Evolutionary conservation across 2,329 filamentous ascomycete species (phyloP), one percentile per base, ranked within the genome.

Genomic region (Hypoxylon sp.): DNA sequence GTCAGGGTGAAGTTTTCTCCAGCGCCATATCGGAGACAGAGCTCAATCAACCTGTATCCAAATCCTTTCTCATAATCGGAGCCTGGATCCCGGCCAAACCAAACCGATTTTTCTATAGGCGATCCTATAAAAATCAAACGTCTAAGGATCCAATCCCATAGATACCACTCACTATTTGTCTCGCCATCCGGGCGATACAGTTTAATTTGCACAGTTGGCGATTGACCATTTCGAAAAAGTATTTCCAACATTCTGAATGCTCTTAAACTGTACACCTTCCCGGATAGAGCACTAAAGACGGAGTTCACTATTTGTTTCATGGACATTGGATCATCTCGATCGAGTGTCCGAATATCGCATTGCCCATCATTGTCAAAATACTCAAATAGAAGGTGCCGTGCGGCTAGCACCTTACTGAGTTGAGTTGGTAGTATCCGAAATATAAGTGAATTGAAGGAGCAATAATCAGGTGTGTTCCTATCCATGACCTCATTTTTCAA

Each of bases 21-120:
- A 1, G 55, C 65, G 5, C 65, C 65, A 19, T 64, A 51, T 5
- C 46, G 42, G 10, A 68, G 44, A 11, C 35, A 63, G 9, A 64
- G 60, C 22, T 57, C 55, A 29, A 64, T 59, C 0, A 68, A 17
- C 39, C 22, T 26, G 29, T 61, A 66, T 17, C 9, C 50, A 4
- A 17, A 37, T 5, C 33, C 63, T 14, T 42, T 14, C 26, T 39
- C 42, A 11, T 42, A 26, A 9, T 8, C 24, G n/a, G 1, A 24
- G 8, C 9, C 5, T 13, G 26, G 11, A 5, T 1, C n/a, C 3
- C 3, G 22, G 24, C 24, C 24, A 5, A 5, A 33, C 29, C n/a
- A 37, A 13, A 14, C 2, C 10, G 1, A 6, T 19, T 31, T 13
- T 8, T 19, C 35, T 33, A 13, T 19, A 19, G 14, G 22, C 22